phyloP scores from a whole-genome alignment of 1,139 yeast species.

The Candida mesenterica region DNA sequence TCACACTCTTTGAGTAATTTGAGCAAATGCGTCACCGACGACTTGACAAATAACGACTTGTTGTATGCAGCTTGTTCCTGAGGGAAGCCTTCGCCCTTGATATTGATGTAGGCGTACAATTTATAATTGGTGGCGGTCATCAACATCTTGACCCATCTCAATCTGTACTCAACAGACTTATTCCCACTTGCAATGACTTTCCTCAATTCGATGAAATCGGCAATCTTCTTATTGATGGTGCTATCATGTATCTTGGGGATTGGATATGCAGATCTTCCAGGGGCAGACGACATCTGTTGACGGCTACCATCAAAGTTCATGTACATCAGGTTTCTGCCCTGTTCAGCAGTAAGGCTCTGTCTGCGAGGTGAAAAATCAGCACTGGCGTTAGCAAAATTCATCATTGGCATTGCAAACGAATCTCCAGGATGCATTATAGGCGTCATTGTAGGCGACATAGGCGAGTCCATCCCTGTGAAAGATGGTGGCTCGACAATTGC shows the following conservation, averaged over 20 bases:
- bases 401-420: slow-evolving; percentile 19
- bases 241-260: slow-evolving; percentile 11
- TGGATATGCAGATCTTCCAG: slow-evolving; percentile 1
- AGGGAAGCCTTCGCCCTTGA: slow-evolving; percentile 42
- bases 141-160: slow-evolving; percentile 47
- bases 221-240: slow-evolving; percentile 30
- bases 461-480: slow-evolving; percentile 4
- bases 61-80: slow-evolving; percentile 32
- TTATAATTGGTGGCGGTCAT: slow-evolving; percentile 41
- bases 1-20: slow-evolving; percentile 40
- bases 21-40: slow-evolving; percentile 39
- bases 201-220: slow-evolving; percentile 37
- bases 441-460: slow-evolving; percentile 8
- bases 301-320: slow-evolving; percentile 4
- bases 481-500: slow-evolving; percentile 6
- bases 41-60: slow-evolving; percentile 39
- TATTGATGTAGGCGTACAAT: slow-evolving; percentile 42
- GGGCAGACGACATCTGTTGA: neutral
- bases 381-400: slow-evolving; percentile 16
- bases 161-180: slow-evolving; percentile 42
- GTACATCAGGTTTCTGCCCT: slow-evolving; percentile 13
- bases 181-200: slow-evolving; percentile 43
- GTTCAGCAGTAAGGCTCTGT: slow-evolving; percentile 15
- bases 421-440: slow-evolving; percentile 10
- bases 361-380: slow-evolving; percentile 6